These are phyloP conservation scores for Torulaspora franciscae DNA, from an alignment of 805 yeast genomes.

Conservation along the genomic window DNA sequence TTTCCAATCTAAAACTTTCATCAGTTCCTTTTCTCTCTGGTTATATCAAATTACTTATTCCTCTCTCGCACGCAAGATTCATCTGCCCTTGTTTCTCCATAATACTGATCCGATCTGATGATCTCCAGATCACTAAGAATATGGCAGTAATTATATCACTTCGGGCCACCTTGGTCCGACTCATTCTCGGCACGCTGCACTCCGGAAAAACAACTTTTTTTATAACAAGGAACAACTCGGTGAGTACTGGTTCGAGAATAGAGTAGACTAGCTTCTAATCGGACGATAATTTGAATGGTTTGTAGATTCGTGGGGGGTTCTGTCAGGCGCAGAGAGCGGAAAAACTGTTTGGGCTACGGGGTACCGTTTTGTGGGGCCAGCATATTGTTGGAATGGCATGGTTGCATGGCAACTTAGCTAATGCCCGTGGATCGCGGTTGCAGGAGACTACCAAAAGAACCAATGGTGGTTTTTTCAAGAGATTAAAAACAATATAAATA, in stretches of 20 bases:
- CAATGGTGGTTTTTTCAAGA: not conserved
- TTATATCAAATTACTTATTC: not conserved
- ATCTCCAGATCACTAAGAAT: not conserved
- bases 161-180: not conserved
- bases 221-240: too few species aligned
- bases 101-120: not conserved
- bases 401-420: not conserved
- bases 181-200: not conserved
- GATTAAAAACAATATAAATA: not conserved
- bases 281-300: not conserved
- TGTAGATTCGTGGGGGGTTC: not conserved
- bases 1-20: not conserved
- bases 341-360: not conserved
- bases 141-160: not conserved
- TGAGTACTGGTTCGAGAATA: too few species aligned
- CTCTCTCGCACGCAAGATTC: not conserved
- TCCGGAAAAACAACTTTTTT: not conserved
- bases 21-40: not conserved
- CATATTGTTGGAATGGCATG: not conserved
- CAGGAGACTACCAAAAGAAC: too few species aligned
- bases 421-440: not conserved
- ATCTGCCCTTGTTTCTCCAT: not conserved
- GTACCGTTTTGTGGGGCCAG: not conserved
- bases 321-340: not conserved
- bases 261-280: too few species aligned